Percentiles rank a stretch among this genome's conserved stretches.
These are phyloP conservation scores for Phylloporus rhodoxanthus DNA, from an alignment of 768 basidiomycete species.

Conservation along the genomic window DNA sequence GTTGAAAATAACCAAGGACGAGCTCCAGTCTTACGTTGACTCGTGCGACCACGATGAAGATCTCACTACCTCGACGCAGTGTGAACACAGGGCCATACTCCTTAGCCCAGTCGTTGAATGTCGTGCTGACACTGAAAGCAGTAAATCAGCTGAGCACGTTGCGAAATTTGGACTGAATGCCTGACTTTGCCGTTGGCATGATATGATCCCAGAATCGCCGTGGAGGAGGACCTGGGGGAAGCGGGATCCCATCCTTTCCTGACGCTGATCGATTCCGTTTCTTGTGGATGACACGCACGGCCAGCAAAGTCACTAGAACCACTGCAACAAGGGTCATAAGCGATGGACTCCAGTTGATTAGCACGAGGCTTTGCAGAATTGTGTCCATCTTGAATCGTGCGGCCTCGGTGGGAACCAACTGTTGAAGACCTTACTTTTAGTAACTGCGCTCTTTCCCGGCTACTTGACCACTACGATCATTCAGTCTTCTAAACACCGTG, in stretches of 20 bases:
- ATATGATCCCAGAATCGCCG: not conserved
- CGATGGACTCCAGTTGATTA: not conserved
- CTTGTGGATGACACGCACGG: not conserved
- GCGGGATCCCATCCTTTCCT: not conserved
- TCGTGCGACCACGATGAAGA: constrained; percentile 16
- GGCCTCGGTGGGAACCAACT: not conserved
- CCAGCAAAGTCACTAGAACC: not conserved
- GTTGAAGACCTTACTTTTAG: too few species aligned
- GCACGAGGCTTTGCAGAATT: not conserved
- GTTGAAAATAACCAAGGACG: not conserved
- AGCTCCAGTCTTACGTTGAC: constrained; percentile 11
- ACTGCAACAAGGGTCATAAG: not conserved
- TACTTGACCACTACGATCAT: too few species aligned
- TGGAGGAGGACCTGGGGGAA: not conserved
- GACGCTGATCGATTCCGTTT: not conserved
- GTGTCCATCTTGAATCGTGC: not conserved
- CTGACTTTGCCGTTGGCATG: not conserved
- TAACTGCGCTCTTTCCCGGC: too few species aligned
- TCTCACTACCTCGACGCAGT: constrained; percentile 39
- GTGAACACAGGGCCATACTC: constrained; percentile 56
- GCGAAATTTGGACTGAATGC: not conserved
- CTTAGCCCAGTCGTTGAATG: constrained; percentile 47
- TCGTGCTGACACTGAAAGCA: constrained; percentile 14
- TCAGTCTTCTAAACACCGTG: too few species aligned
- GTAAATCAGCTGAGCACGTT: not conserved